These are phyloP conservation scores for Mycena leptocephala DNA, from an alignment of 768 basidiomycete species.

Conservation along the genomic window DNA sequence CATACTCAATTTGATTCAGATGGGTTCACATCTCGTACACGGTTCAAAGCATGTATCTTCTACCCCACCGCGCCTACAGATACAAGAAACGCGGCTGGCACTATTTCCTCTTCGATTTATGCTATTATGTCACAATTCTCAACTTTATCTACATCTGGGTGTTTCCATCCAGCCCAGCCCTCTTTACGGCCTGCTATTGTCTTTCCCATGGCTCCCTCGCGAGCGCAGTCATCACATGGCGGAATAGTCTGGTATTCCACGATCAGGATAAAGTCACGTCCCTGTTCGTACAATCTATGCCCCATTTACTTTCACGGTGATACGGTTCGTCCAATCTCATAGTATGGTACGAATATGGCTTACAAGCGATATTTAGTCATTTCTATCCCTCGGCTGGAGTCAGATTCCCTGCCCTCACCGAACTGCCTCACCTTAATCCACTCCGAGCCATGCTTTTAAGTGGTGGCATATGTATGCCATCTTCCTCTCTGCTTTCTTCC, in stretches of 20 bases:
- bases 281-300: constrained; percentile 96
- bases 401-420: constrained; percentile 89
- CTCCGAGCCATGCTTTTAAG: constrained; percentile 83
- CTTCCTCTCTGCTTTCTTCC: background rate
- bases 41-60: constrained; percentile 80
- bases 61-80: constrained; percentile 86
- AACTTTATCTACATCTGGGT: constrained; percentile 95
- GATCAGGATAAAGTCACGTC: constrained; percentile 97
- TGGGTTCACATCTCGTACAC: constrained; percentile 95
- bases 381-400: constrained; percentile 86
- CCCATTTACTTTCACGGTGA: constrained; percentile 92
- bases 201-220: constrained; percentile 93
- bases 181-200: constrained; percentile 95
- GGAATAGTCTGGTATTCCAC: constrained; percentile 98
- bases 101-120: constrained; percentile 92
- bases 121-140: constrained; percentile 95
- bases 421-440: constrained; percentile 82
- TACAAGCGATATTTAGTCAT: constrained; percentile 69
- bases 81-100: constrained; percentile 97
- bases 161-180: constrained; percentile 79
- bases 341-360: background rate
- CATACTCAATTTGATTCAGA: constrained; percentile 54
- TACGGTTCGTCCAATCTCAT: constrained; percentile 69
- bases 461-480: constrained; percentile 83
- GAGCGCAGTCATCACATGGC: constrained; percentile 97